These are phyloP conservation scores for Schwanniomyces occidentalis DNA, from an alignment of 805 yeast species.

Conservation along the genomic window DNA sequence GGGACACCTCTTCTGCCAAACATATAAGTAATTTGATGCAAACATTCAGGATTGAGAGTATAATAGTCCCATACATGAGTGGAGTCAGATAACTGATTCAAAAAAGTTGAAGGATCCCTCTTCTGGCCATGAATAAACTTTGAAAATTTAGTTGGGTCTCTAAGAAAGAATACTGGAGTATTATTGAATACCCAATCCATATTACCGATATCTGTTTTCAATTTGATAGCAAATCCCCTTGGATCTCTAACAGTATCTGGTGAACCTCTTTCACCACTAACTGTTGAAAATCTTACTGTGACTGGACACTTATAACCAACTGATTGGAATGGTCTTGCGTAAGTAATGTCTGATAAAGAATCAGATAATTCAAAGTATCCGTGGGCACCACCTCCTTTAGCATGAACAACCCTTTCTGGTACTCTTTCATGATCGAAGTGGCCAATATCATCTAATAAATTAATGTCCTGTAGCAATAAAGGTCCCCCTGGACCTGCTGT, in stretches of 20 bases:
- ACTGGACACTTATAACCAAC: conserved; percentile 45
- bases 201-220: conserved; percentile 68
- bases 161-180: conserved; percentile 65
- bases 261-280: conserved; percentile 68
- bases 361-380: conserved; percentile 62
- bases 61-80: conserved; percentile 59
- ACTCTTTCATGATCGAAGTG: conserved; percentile 66
- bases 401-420: conserved; percentile 70
- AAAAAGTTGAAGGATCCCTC: conserved; percentile 60
- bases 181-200: conserved; percentile 74
- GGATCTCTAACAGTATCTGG: conserved; percentile 71
- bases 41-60: conserved; percentile 53
- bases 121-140: conserved; percentile 69
- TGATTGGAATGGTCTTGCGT: conserved; percentile 41
- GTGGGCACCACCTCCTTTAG: conserved; percentile 65
- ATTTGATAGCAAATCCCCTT: conserved; percentile 65
- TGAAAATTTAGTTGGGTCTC: conserved; percentile 66
- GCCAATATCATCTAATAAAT: conserved; percentile 54
- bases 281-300: conserved; percentile 59
- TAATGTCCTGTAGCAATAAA: conserved; percentile 56
- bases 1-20: conserved; percentile 66
- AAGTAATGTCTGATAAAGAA: conserved; percentile 52
- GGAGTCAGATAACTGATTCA: conserved; percentile 48
- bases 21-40: conserved; percentile 58
- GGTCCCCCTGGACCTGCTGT: conserved; percentile 60